Evolutionary conservation across 305 asterid species (phyloP), one percentile per base, ranked within the genome.

Genomic region (Stenogyne calaminthoides): DNA sequence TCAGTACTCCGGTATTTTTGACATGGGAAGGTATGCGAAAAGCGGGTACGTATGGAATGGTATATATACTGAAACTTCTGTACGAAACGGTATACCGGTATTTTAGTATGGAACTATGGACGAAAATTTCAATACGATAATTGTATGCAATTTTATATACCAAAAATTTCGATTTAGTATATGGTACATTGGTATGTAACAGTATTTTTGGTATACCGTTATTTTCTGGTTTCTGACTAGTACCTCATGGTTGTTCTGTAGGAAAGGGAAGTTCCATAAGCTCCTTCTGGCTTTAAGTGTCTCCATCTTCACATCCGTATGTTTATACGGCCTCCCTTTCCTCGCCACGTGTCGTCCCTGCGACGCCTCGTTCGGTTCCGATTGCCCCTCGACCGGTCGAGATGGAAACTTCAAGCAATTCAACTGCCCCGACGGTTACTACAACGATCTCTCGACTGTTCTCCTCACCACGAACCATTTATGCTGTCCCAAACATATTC

Each of bases 381-480:
- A 81, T 64, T 93, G 97, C 70, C 97, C 98, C 40, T 84, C 94
- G 9, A 84, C 82, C 12, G 88, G 89, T 58, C 77, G 91, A 61
- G 78, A 77, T 3, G 98, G 98, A 63, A 93, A 93, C 84, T 91
- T 88, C 90, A 91, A 87, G 92, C 96, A 89, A 73, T 89, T 89
- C 89, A 93, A 93, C 81, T 93, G 98, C 85, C 98, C 97, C 0
- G 54, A 85, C 0, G 97, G 96, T 57, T 52, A 88, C 79, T 91
- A 93, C 86, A 93, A 88, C 54, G 98, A 88, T 77, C 79, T 93
- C 2, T 97, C 98, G 76, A 87, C 97, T 74, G 91, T 92, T 70
- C 92, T 93, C 71, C 93, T 88, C 47, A 89, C 97, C 49, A 89
- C 97, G 39, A 93, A 87, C 6, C 97, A 91, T 19, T 64, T 96